A percentile compares a stretch with the other conserved stretches of the same genome.
Conservation (phyloP, 371 early-diverging fungal species). For the Mucor sp. region DNA sequence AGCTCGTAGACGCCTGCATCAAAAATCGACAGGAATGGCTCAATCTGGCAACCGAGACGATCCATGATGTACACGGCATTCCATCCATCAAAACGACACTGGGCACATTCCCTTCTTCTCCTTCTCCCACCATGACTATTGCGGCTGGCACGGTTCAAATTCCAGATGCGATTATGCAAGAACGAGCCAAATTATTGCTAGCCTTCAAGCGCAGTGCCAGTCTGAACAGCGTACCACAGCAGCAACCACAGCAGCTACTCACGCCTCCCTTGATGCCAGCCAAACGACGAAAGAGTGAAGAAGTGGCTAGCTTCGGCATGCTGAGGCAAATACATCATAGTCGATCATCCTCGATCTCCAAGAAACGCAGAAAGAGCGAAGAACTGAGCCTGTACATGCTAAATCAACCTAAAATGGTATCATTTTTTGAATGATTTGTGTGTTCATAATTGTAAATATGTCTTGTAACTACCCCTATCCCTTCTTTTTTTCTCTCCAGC, state of each 20-base stretch:
- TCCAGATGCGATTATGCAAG: conserved; percentile 18
- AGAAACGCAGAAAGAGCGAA: conserved; percentile 14
- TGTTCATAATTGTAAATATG: background rate
- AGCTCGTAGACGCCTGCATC: conserved; percentile 27
- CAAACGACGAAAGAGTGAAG: conserved; percentile 14
- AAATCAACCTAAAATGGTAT: conserved; percentile 9
- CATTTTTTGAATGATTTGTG: background rate
- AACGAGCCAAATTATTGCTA: background rate
- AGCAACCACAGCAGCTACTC: background rate
- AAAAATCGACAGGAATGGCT: conserved; percentile 47
- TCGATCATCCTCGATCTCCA: background rate
- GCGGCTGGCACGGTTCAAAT: conserved; percentile 40
- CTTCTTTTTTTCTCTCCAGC: background rate
- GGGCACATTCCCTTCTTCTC: background rate
- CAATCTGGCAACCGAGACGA: conserved; percentile 8
- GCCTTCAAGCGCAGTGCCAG: background rate
- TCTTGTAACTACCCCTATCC: background rate
- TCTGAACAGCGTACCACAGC: background rate
- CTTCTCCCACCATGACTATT: conserved; percentile 25
- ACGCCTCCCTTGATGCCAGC: background rate
- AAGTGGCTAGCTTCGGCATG: background rate
- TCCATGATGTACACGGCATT: background rate
- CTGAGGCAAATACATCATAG: background rate
- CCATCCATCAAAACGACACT: conserved; percentile 3
- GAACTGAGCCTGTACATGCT: conserved; percentile 5